These are phyloP conservation scores for Aspergillus ibericus DNA, from an alignment of 2,329 filamentous ascomycete genomes.

Conservation along the genomic window DNA sequence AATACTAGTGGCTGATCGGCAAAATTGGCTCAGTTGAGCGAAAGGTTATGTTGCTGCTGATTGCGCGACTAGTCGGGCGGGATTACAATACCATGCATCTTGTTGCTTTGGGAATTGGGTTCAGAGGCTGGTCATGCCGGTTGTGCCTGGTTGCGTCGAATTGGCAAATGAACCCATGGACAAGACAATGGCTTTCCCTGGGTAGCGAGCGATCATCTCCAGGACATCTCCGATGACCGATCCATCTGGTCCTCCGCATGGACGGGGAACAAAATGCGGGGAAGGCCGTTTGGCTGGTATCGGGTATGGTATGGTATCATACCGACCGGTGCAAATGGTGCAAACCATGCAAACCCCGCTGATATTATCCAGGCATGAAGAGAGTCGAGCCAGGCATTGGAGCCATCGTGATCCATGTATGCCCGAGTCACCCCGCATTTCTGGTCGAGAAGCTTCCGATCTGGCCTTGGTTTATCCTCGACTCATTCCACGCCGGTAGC, in stretches of 20 bases:
- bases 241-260: neutral
- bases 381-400: neutral
- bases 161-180: neutral
- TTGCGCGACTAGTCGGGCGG: neutral
- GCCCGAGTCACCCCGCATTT: neutral
- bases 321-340: conserved; percentile 5
- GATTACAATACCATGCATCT: neutral
- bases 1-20: neutral
- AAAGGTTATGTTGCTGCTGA: neutral
- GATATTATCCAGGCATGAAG: conserved; percentile 4
- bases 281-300: neutral
- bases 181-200: neutral
- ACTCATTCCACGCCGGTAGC: neutral
- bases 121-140: neutral
- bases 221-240: neutral
- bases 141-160: neutral
- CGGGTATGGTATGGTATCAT: conserved; percentile 3
- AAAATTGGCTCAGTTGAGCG: neutral
- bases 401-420: neutral
- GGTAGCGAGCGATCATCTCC: neutral
- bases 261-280: neutral
- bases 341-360: conserved; percentile 18
- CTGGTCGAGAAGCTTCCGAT: neutral
- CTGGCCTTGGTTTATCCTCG: neutral
- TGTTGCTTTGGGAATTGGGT: neutral